Evolutionary conservation across 2,329 filamentous ascomycete species (phyloP), one percentile per base, ranked within the genome.

Genomic region (Orbilia quercus): DNA sequence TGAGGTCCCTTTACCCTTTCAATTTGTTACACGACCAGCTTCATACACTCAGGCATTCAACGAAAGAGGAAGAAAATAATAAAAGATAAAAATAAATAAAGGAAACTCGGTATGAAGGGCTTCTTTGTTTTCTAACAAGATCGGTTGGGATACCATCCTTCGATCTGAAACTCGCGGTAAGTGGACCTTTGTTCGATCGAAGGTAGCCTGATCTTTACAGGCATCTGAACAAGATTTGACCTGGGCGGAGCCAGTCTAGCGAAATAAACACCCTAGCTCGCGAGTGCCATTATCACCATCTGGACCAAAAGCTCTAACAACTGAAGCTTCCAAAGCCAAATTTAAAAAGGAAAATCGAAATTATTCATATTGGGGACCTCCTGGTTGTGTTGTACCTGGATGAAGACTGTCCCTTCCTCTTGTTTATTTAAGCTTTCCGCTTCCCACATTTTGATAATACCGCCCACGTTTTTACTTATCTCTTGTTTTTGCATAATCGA

Each of bases 111-210:
- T 16, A 44, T 48, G 44, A 23, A 25, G 28, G 23, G n/a, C 31
- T 40, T 36, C 40, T 38, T 50, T 54, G 45, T 14, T 53, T 55
- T 47, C 47, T 60, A 66, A 40, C 55, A 58, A 47, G 60, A 73
- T 73, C 69, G 60, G 47, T 48, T 60, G 45, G 53, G 44, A 62
- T 60, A 48, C 11, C 9, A 66, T 62, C 22, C 54, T 62, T 42
- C 45, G 69, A 73, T 73, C 69, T 73, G 69, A 73, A 66, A 73
- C 69, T 63, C 57, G 69, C 69, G 69, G 69, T 73, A 73, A 73
- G 69, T 73, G 69, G 69, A 73, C 48, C 69, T 55, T 9, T 63
- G 34, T 73, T 59, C 44, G 50, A 65, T 65, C 45, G 38, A 66
- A 31, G 34, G 58, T 63, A 71, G 48, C 54, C 60, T 73, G 60